Evolutionary conservation across 257 asterid species (phyloP).

Genomic region (Eucommia ulmoides): DNA sequence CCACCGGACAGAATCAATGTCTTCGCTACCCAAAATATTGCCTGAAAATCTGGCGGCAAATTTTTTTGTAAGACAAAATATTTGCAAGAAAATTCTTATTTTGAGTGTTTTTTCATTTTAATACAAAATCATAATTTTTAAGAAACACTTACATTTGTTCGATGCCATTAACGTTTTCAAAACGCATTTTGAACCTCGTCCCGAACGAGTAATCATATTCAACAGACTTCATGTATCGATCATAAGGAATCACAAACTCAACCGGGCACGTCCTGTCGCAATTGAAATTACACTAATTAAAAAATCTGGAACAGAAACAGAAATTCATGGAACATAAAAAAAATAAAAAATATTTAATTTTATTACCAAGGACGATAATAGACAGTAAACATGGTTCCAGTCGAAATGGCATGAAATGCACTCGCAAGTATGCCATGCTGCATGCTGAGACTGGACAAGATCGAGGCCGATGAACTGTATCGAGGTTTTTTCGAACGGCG

Average conservation of each 20-base stretch:
- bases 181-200: constrained; percentile 7
- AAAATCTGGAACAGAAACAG: not conserved
- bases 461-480: constrained; percentile 3
- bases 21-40: constrained; percentile 1
- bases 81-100: not conserved
- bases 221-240: constrained; percentile 4
- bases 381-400: constrained; percentile 8
- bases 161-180: too few relatives aligned
- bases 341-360: too few relatives aligned
- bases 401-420: constrained; percentile 8
- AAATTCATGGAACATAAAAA: not conserved
- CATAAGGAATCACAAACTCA: constrained; percentile 5
- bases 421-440: constrained; percentile 9
- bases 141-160: not conserved
- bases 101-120: not conserved
- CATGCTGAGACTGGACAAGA: constrained; percentile 6
- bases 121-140: not conserved
- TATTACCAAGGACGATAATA: constrained; percentile 4
- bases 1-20: constrained; percentile 7
- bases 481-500: constrained; percentile 3
- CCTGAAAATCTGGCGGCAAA: constrained; percentile 3
- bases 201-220: constrained; percentile 3
- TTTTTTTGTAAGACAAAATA: not conserved
- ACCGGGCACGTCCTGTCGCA: not conserved
- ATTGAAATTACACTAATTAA: not conserved